phyloP scores from a whole-genome alignment of 2,329 filamentous ascomycete genomes.

The Fusarium phyllophilum region DNA sequence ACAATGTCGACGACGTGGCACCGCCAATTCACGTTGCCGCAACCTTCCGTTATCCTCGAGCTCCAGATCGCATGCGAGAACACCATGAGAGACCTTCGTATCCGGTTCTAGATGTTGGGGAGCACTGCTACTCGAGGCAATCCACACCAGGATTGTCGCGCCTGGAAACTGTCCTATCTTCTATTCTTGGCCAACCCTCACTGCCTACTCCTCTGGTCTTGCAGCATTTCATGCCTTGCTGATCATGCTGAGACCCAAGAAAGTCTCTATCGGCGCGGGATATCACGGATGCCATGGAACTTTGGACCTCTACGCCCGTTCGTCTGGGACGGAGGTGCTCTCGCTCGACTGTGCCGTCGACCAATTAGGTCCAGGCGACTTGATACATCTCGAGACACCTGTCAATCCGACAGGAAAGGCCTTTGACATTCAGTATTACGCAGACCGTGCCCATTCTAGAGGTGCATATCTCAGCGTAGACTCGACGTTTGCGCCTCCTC shows the following conservation, averaged over 20 bases:
- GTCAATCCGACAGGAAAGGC: conserved; percentile 90
- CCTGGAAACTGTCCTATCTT: conserved; percentile 84
- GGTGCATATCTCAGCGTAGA: conserved; percentile 87
- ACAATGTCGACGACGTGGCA: background rate
- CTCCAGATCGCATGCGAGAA: background rate
- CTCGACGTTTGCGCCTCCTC: conserved; percentile 90
- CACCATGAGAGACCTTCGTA: background rate
- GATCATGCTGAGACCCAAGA: conserved; percentile 82
- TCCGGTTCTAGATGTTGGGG: background rate
- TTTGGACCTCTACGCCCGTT: conserved; percentile 75
- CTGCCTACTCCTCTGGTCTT: conserved; percentile 87
- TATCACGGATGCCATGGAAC: conserved; percentile 97
- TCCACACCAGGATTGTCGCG: conserved; percentile 82
- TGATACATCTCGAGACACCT: conserved; percentile 92
- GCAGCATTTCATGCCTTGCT: conserved; percentile 88
- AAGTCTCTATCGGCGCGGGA: conserved; percentile 82
- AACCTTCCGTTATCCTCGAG: background rate
- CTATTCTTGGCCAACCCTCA: conserved; percentile 73
- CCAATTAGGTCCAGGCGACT: conserved; percentile 77
- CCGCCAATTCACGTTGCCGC: background rate
- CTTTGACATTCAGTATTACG: conserved; percentile 75
- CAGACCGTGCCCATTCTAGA: conserved; percentile 72
- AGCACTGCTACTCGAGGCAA: conserved; percentile 84
- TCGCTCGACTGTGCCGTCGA: conserved; percentile 74
- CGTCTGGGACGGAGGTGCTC: conserved; percentile 78